A percentile compares a stretch with the other conserved stretches of the same genome.
These are phyloP conservation scores for Penicillium mononematosum DNA, from an alignment of 495 filamentous ascomycete species.

Conservation along the genomic window DNA sequence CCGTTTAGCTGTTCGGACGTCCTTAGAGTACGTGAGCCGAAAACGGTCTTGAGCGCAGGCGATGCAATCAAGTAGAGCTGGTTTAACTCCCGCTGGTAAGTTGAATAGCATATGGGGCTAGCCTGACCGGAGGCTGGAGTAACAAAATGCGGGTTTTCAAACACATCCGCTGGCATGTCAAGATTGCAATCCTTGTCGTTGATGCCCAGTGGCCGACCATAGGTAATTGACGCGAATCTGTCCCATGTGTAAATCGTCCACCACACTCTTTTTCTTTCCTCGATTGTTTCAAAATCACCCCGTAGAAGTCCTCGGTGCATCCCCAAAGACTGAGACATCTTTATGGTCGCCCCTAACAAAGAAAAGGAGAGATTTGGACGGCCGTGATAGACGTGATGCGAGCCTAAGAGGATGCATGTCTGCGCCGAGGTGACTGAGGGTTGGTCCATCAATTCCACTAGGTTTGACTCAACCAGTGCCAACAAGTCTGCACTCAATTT, in stretches of 20 bases:
- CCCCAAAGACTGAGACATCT: constrained; percentile 35
- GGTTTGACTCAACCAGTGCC: constrained; percentile 21
- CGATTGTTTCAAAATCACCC: constrained; percentile 25
- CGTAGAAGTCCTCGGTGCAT: constrained; percentile 28
- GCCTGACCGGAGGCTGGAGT: background rate
- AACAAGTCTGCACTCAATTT: constrained; percentile 20
- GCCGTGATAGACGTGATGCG: constrained; percentile 37
- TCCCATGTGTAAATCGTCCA: constrained; percentile 43
- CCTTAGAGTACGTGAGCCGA: constrained; percentile 28
- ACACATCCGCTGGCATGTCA: constrained; percentile 29
- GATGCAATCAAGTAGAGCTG: constrained; percentile 35
- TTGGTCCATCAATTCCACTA: constrained; percentile 38
- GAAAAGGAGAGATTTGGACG: constrained; percentile 36
- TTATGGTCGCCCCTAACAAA: constrained; percentile 35
- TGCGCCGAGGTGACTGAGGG: constrained; percentile 31
- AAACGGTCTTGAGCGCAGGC: constrained; percentile 29
- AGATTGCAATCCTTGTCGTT: constrained; percentile 40
- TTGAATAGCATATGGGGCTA: constrained; percentile 28
- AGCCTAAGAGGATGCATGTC: constrained; percentile 35
- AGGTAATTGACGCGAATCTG: constrained; percentile 36
- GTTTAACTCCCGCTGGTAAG: constrained; percentile 36
- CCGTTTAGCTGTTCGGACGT: constrained; percentile 19
- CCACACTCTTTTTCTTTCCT: constrained; percentile 38
- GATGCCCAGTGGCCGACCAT: constrained; percentile 35
- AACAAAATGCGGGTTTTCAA: constrained; percentile 27